Percentiles rank a stretch among this genome's conserved stretches.
These are phyloP conservation scores for Arbutus unedo DNA, from an alignment of 148 eudicot genomes.

Conservation along the genomic window DNA sequence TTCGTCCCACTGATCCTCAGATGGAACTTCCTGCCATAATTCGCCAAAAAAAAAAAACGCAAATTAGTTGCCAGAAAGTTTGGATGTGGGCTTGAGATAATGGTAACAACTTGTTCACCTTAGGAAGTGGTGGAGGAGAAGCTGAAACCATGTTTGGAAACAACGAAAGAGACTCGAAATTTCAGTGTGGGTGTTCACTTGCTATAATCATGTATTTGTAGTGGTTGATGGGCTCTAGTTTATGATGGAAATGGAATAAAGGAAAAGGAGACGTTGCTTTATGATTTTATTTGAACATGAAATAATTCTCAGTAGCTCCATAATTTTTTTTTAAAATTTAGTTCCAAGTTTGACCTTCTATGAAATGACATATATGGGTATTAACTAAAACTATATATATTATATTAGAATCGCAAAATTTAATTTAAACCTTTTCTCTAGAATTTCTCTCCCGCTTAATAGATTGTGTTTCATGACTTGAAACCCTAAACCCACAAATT, in stretches of 20 bases:
- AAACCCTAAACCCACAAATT: no score
- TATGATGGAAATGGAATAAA: slow-evolving; percentile 26
- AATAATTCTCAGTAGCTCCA: no score
- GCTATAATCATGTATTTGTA: slow-evolving; percentile 36
- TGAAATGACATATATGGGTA: no score
- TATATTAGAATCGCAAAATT: no score
- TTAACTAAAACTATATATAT: no score
- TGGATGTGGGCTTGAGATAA: neutral
- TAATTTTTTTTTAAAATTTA: no score
- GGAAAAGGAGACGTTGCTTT: neutral
- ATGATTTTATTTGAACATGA: no score
- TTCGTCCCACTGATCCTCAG: slow-evolving; percentile 32
- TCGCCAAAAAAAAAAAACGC: neutral
- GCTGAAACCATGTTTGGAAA: slow-evolving; percentile 39
- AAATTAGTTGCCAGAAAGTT: neutral
- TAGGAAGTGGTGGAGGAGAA: slow-evolving; percentile 42
- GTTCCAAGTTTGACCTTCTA: no score
- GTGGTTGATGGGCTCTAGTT: slow-evolving; percentile 24
- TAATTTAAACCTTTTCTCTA: no score
- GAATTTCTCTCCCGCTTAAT: no score
- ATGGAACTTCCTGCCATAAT: slow-evolving; percentile 35
- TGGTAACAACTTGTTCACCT: slow-evolving; percentile 24
- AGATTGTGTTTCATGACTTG: no score
- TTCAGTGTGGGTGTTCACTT: slow-evolving; percentile 22
- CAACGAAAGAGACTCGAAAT: neutral